Evolutionary conservation across 2,329 filamentous ascomycete genomes (phyloP).

Genomic region (Pseudocercospora musae): DNA sequence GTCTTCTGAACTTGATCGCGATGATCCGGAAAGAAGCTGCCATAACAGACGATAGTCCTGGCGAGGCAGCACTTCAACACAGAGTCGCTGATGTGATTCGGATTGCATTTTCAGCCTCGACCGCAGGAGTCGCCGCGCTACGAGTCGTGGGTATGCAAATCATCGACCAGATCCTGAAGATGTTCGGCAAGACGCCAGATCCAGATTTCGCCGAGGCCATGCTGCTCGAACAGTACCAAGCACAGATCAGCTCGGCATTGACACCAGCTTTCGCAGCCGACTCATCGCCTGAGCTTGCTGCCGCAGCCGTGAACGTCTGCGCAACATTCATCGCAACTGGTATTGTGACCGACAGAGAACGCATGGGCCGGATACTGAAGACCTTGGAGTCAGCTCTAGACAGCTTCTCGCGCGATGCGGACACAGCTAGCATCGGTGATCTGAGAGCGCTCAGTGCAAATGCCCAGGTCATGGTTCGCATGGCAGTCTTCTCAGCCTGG

Average conservation of each 20-base stretch:
- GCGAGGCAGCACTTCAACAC: conserved; percentile 74
- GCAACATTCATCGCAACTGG: conserved; percentile 97
- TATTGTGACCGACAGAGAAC: conserved; percentile 93
- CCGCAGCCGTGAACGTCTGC: conserved; percentile 94
- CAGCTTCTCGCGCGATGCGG: conserved; percentile 77
- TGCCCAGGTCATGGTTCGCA: conserved; percentile 96
- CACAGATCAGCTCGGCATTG: conserved; percentile 92
- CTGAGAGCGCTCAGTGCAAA: conserved; percentile 90
- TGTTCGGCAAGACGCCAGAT: conserved; percentile 93
- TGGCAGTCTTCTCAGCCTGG: conserved; percentile 96
- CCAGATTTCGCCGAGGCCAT: conserved; percentile 98
- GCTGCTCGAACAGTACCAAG: conserved; percentile 95
- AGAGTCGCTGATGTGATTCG: conserved; percentile 88
- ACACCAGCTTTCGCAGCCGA: conserved; percentile 95
- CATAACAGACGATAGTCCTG: conserved; percentile 72
- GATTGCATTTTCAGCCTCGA: conserved; percentile 96
- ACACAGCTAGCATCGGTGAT: conserved; percentile 86
- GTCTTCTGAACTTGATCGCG: conserved; percentile 76
- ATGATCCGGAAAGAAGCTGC: conserved; percentile 76
- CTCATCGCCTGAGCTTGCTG: conserved; percentile 91
- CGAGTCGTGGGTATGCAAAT: conserved; percentile 90
- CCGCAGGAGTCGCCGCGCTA: conserved; percentile 84
- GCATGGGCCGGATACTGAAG: conserved; percentile 98
- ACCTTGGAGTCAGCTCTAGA: conserved; percentile 86
- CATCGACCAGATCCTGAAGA: conserved; percentile 86